A percentile compares a stretch with the other conserved stretches of the same genome.
Conservation (phyloP, 2,329 filamentous ascomycete species). For the Taxawa tesnikishii region DNA sequence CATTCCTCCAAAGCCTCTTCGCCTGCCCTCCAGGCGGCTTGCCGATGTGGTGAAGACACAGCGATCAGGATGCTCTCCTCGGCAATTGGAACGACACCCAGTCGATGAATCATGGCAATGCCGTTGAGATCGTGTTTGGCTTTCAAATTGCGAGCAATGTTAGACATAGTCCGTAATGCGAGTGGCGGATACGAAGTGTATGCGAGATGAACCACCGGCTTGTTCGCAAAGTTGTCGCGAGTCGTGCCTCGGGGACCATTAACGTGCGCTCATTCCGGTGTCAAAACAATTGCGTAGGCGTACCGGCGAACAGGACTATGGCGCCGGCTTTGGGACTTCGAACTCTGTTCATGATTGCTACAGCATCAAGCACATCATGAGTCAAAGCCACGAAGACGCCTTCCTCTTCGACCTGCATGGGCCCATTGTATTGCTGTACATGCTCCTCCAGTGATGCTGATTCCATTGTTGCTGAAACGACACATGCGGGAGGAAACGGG, state of each 20-base stretch:
- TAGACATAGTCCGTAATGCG: slow-evolving; percentile 56
- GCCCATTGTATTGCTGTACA: neutral
- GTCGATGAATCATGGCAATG: slow-evolving; percentile 70
- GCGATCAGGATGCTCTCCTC: slow-evolving; percentile 90
- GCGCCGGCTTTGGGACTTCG: slow-evolving; percentile 63
- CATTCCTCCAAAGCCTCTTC: slow-evolving; percentile 82
- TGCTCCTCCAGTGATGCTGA: neutral
- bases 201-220: slow-evolving; percentile 60
- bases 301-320: slow-evolving; percentile 65
- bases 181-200: slow-evolving; percentile 64
- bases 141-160: slow-evolving; percentile 47
- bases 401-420: slow-evolving; percentile 22
- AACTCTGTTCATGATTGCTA: slow-evolving; percentile 50
- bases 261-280: too few relatives aligned
- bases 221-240: slow-evolving; percentile 58
- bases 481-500: too few relatives aligned
- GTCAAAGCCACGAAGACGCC: slow-evolving; percentile 59
- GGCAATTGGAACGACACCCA: slow-evolving; percentile 77
- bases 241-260: slow-evolving; percentile 50
- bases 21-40: slow-evolving; percentile 74
- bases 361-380: slow-evolving; percentile 44
- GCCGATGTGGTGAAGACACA: slow-evolving; percentile 70
- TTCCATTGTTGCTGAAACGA: neutral
- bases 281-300: too few relatives aligned
- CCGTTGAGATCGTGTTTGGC: slow-evolving; percentile 54